phyloP scores from a whole-genome alignment of 106 monocot species.

The Cymbidium sinense region DNA sequence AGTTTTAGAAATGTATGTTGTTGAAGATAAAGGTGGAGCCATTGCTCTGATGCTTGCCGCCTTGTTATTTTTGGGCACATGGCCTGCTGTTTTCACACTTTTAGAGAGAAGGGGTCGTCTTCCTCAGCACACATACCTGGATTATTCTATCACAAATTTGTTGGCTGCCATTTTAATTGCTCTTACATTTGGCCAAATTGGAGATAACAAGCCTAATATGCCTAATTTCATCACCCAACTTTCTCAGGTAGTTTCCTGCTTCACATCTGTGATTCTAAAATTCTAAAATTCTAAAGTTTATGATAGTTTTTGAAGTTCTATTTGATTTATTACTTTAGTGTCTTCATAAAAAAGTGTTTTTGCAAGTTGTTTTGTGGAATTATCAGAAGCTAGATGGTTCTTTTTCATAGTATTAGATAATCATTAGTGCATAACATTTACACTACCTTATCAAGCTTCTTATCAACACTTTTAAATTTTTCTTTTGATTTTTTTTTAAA shows the following conservation, averaged over 20 bases:
- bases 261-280: background rate
- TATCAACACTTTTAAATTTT: too few relatives aligned
- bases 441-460: too few relatives aligned
- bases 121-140: constrained; percentile 86
- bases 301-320: too few relatives aligned
- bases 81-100: constrained; percentile 77
- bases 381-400: background rate
- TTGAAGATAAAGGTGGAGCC: constrained; percentile 83
- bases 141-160: constrained; percentile 83
- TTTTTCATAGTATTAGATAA: background rate
- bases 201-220: constrained; percentile 46
- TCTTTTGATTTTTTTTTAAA: too few relatives aligned
- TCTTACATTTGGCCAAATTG: constrained; percentile 78
- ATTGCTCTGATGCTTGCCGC: constrained; percentile 82
- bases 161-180: constrained; percentile 73
- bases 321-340: too few relatives aligned
- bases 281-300: too few relatives aligned
- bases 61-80: constrained; percentile 79
- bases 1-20: constrained; percentile 53
- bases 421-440: too few relatives aligned
- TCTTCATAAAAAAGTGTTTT: too few relatives aligned
- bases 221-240: constrained; percentile 92
- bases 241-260: constrained; percentile 37
- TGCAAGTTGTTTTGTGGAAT: background rate
- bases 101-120: constrained; percentile 82